These are phyloP conservation scores for Nothophaeocryptopus gaeumannii DNA, from an alignment of 2,329 filamentous ascomycete species.

Conservation along the genomic window DNA sequence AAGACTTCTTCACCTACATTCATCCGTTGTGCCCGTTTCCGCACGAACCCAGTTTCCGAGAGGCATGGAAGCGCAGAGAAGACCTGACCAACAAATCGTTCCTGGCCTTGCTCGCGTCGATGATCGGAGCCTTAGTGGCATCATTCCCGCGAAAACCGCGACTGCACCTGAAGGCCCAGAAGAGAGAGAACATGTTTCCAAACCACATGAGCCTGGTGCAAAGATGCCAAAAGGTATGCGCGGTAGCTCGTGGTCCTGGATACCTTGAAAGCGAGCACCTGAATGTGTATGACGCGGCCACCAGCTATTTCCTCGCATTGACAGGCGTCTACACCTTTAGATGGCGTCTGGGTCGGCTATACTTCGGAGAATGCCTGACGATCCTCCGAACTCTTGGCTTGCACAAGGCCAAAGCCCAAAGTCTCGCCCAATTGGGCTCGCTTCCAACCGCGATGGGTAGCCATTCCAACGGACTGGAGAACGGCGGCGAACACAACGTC, in stretches of 20 bases:
- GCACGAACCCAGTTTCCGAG: slow-evolving; percentile 73
- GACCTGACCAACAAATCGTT: slow-evolving; percentile 66
- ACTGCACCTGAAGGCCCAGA: slow-evolving; percentile 65
- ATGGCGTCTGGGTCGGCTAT: slow-evolving; percentile 65
- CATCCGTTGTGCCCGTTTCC: slow-evolving; percentile 75
- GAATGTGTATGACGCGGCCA: slow-evolving; percentile 62
- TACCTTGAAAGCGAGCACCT: slow-evolving; percentile 55
- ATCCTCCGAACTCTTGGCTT: slow-evolving; percentile 67
- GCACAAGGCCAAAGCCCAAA: slow-evolving; percentile 53
- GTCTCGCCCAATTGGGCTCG: slow-evolving; percentile 38
- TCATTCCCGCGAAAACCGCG: slow-evolving; percentile 72
- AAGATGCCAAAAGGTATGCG: slow-evolving; percentile 66
- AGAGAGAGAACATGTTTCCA: slow-evolving; percentile 63
- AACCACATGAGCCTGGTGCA: slow-evolving; percentile 68
- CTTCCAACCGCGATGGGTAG: slow-evolving; percentile 37
- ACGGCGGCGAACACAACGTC: slow-evolving; percentile 36
- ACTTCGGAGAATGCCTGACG: slow-evolving; percentile 69
- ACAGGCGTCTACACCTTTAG: slow-evolving; percentile 66
- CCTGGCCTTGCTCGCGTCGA: slow-evolving; percentile 67
- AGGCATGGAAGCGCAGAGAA: slow-evolving; percentile 64
- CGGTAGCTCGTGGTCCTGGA: slow-evolving; percentile 62
- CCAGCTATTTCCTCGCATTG: slow-evolving; percentile 72
- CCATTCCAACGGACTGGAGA: slow-evolving; percentile 37
- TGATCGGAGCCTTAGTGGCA: slow-evolving; percentile 70
- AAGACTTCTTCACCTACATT: slow-evolving; percentile 82